A percentile compares a stretch with the other conserved stretches of the same genome.
phyloP scores from a whole-genome alignment of 768 basidiomycete species.

The Leccinum sublutescens region DNA sequence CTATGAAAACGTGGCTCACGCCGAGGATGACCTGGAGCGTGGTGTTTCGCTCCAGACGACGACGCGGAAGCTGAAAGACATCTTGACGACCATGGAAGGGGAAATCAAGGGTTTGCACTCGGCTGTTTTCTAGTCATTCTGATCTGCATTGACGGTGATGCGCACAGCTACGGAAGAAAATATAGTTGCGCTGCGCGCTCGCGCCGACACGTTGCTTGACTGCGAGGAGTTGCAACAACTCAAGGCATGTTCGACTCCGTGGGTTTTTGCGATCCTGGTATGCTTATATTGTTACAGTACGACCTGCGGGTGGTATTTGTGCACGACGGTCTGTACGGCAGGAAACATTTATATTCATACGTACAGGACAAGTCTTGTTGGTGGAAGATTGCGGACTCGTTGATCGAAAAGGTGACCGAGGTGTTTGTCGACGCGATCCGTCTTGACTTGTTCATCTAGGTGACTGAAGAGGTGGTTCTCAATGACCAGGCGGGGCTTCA shows the following conservation, averaged over 20 bases:
- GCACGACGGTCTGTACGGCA: conserved; percentile 74
- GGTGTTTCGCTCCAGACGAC: conserved; percentile 41
- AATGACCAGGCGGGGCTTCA: conserved; percentile 71
- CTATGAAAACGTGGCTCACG: conserved; percentile 55
- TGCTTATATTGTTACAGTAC: conserved; percentile 47
- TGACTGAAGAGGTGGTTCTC: conserved; percentile 65
- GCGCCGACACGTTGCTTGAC: conserved; percentile 50
- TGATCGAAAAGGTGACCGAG: conserved; percentile 56
- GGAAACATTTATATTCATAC: conserved; percentile 78
- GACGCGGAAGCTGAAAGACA: conserved; percentile 49
- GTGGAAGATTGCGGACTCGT: conserved; percentile 80
- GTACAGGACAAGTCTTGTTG: conserved; percentile 60
- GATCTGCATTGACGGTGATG: not conserved
- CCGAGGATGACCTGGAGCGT: conserved; percentile 48
- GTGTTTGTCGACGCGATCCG: not conserved
- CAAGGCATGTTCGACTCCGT: conserved; percentile 40
- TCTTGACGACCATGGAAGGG: conserved; percentile 50
- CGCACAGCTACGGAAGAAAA: conserved; percentile 51
- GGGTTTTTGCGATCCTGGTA: not conserved
- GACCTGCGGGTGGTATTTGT: conserved; percentile 77
- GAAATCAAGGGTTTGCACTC: conserved; percentile 48
- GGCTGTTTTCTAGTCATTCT: not conserved
- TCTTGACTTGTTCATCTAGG: conserved; percentile 40
- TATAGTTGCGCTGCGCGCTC: conserved; percentile 44
- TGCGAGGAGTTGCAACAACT: conserved; percentile 63